Base-by-base conservation (phyloP, 2,329 filamentous ascomycete genomes). In the Fusarium subglutinans region DNA sequence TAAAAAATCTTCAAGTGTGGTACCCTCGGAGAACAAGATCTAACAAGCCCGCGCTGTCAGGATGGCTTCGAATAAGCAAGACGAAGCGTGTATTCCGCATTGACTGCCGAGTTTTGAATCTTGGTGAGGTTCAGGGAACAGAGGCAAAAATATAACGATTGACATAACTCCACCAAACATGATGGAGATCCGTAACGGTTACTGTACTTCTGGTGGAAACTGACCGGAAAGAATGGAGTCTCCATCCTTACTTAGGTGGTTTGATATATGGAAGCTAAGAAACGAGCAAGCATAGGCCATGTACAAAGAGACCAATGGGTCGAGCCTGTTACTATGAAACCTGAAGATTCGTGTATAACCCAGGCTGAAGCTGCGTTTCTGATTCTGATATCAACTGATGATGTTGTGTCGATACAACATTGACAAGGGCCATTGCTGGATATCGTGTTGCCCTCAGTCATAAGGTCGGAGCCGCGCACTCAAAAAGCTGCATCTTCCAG, bases 251-350 rank as follows among this genome's bases (percentile, higher is more conserved):
- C 48, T 45, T 65, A 59, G 56, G 43, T 50, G 58, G 66, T 72
- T 66, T 53, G 63, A 59, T 50, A 54, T 69, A 53, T 63, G 64
- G 54, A 67, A 41, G 33, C 30, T 37, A 70, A 47, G 57, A 40
- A n/a, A 40, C 62, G 22, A 38, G 15, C 30, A 24, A 40, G 30
- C 30, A 66, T 26, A 57, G 66, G 67, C 66, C 66, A 60, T 77
- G 64, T 59, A 40, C 41, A 47, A 62, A 74, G 65, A 70, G 56
- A 45, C 44, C 45, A 71, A 75, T 69, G 59, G 67, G 63, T 47
- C 54, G 48, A 67, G 74, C 72, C 62, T 57, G 51, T 65, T 53
- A 40, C 45, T 48, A 48, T 74, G 72, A 75, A 77, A 75, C 75
- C 48, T 67, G 71, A 38, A 67, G 59, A 70, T 54, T 70, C 66